These are phyloP conservation scores for Cercospora brassicicola DNA, from an alignment of 2,329 filamentous ascomycete genomes.

Conservation along the genomic window DNA sequence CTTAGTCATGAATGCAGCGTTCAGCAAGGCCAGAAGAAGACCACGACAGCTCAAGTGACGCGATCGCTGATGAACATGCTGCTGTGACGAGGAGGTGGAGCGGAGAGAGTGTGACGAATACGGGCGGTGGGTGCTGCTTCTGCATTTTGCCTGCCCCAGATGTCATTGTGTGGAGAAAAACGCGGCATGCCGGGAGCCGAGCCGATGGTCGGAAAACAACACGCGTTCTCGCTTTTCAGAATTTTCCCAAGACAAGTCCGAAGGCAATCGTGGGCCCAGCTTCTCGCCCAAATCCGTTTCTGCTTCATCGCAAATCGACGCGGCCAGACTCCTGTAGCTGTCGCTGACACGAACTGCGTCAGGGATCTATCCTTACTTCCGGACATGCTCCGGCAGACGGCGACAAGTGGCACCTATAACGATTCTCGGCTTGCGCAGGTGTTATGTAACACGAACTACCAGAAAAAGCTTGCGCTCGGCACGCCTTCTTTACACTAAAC, in stretches of 20 bases:
- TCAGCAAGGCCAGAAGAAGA: background rate
- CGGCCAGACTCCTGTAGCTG: background rate
- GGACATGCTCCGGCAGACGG: background rate
- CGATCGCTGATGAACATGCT: background rate
- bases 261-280: background rate
- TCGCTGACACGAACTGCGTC: background rate
- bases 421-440: background rate
- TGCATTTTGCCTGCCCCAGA: background rate
- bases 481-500: constrained; percentile 6
- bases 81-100: constrained; percentile 3
- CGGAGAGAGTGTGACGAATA: background rate
- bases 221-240: background rate
- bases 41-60: background rate
- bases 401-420: constrained; percentile 1
- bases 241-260: background rate
- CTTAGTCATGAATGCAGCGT: background rate
- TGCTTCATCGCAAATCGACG: background rate
- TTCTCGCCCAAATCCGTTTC: background rate
- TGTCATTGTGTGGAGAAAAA: background rate
- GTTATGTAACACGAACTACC: constrained; percentile 7
- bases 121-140: background rate
- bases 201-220: background rate
- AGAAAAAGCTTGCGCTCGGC: background rate
- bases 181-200: background rate
- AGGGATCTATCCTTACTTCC: background rate